These are phyloP conservation scores for Phytophthora pluvialis DNA, from an alignment of 352 stramenopile species.

Conservation along the genomic window DNA sequence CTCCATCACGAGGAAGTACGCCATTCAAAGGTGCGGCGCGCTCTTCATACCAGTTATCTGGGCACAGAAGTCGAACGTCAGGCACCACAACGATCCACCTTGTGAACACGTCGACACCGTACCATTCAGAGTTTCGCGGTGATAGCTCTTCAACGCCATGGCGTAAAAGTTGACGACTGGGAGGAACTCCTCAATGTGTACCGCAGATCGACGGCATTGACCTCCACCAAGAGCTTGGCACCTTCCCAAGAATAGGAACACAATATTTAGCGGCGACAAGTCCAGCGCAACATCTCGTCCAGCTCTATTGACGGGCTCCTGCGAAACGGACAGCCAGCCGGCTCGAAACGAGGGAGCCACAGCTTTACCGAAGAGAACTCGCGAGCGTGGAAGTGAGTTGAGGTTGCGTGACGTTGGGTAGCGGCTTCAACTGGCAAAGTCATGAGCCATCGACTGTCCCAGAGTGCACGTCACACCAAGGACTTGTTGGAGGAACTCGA, in stretches of 20 bases:
- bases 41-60: conserved; percentile 90
- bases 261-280: conserved; percentile 28
- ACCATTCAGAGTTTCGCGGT: conserved; percentile 82
- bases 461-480: conserved; percentile 82
- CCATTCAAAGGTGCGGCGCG: conserved; percentile 63
- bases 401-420: conserved; percentile 1
- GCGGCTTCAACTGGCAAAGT: neutral
- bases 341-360: neutral
- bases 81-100: neutral
- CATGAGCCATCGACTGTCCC: conserved; percentile 86
- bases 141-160: conserved; percentile 86
- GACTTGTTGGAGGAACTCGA: conserved; percentile 87
- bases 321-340: conserved; percentile 31
- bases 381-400: neutral
- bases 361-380: neutral
- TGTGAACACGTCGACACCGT: neutral
- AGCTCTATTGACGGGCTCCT: conserved; percentile 9
- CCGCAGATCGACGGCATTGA: neutral
- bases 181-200: neutral
- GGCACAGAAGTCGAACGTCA: neutral
- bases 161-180: conserved; percentile 4
- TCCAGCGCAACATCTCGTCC: neutral
- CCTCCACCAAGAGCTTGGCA: neutral
- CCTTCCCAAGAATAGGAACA: conserved; percentile 30
- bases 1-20: conserved; percentile 64